Evolutionary conservation across 345 rosid species (phyloP), one percentile per base, ranked within the genome.

Genomic region (Ceriops zippeliana): DNA sequence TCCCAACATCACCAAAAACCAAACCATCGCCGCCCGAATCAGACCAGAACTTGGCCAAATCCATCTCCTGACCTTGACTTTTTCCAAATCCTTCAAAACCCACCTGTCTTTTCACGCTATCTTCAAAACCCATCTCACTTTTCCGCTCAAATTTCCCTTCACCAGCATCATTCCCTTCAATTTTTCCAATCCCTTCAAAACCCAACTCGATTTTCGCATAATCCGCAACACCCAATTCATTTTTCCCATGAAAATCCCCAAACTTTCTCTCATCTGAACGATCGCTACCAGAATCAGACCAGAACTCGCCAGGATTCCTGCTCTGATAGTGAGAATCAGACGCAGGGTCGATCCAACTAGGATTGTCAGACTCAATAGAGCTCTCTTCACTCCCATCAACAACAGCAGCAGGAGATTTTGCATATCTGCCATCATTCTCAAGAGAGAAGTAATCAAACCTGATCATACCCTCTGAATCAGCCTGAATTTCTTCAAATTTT

Each of bases 281-380:
- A 79, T 93, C 99, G 73, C 93, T 91, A n/a, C 90, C 85, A n/a
- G 99, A 86, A 73, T 95, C 96, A 5, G 96, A 86, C 99, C 96
- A 95, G 62, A 84, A 78, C 75, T 81, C 99, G 16, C 82, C 82
- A 17, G 76, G 54, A 70, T 77, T 82, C 76, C 76, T 83, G 30
- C 75, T 77, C 65, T 63, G 80, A 62, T 70, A 88, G 60, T 77
- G 73, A 74, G 75, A 74, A 34, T 80, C 92, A 1, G 76, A 73
- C 26, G 70, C 83, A 20, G 97, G 97, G 70, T 90, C 97, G 70
- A 91, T 84, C 97, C 96, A 95, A 35, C 97, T 91, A 27, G 97
- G 97, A 84, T 88, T 87, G 71, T 88, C 97, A 19, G 96, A 89
- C 63, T 82, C 89, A 53, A 81, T 77, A 56, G 90, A 84, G 20